A percentile compares a stretch with the other conserved stretches of the same genome.
These are phyloP conservation scores for Sporothrix variecibatus DNA, from an alignment of 2,329 filamentous ascomycete species.

Conservation along the genomic window DNA sequence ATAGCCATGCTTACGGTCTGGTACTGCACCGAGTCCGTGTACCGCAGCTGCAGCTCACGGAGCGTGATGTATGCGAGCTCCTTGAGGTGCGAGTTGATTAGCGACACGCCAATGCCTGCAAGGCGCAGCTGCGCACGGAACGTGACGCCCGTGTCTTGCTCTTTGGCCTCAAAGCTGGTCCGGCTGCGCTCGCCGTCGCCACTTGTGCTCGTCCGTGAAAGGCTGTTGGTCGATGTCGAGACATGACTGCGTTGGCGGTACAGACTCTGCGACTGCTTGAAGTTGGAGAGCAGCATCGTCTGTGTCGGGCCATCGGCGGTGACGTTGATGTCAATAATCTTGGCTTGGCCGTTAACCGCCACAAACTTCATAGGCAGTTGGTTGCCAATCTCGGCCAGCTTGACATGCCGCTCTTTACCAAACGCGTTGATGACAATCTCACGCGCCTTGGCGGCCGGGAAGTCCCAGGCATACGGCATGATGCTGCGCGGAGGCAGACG, in stretches of 20 bases:
- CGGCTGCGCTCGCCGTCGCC: constrained; percentile 34
- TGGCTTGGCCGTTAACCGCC: constrained; percentile 66
- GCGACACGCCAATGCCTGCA: constrained; percentile 86
- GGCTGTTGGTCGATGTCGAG: background rate
- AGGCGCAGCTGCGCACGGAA: constrained; percentile 88
- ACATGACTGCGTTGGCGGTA: constrained; percentile 57
- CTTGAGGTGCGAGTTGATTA: constrained; percentile 88
- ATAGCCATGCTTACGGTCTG: constrained; percentile 88
- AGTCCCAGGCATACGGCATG: constrained; percentile 99
- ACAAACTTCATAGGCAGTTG: constrained; percentile 90
- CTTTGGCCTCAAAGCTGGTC: constrained; percentile 89
- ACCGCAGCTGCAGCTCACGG: constrained; percentile 85
- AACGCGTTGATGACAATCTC: constrained; percentile 82
- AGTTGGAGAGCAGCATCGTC: constrained; percentile 91
- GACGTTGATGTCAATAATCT: constrained; percentile 96
- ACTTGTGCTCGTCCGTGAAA: background rate
- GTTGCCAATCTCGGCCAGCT: constrained; percentile 94
- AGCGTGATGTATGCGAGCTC: constrained; percentile 94
- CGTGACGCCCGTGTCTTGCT: constrained; percentile 81
- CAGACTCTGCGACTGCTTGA: constrained; percentile 87
- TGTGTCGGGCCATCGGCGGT: constrained; percentile 94
- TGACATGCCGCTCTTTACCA: constrained; percentile 85
- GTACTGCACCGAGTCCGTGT: constrained; percentile 89
- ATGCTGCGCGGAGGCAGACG: constrained; percentile 90
- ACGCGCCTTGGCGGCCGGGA: constrained; percentile 94